These are phyloP conservation scores for Passiflora organensis DNA, from an alignment of 345 rosid species.

Conservation along the genomic window DNA sequence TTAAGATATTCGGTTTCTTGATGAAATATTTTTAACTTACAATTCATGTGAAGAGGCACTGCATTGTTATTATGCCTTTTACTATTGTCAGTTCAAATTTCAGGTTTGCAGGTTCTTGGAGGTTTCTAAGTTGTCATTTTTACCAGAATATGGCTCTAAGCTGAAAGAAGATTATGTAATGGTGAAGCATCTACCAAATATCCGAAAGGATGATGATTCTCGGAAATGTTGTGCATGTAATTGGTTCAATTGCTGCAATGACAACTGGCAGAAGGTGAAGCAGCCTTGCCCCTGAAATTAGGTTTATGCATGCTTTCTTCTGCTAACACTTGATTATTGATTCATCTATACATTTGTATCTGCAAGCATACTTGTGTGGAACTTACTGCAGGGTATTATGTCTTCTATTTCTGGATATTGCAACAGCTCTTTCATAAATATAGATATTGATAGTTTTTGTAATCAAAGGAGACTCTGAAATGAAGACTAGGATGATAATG, in stretches of 20 bases:
- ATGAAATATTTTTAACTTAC: background rate
- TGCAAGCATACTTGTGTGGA: too few relatives aligned
- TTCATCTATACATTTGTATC: background rate
- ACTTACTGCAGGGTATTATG: too few relatives aligned
- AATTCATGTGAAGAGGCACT: background rate
- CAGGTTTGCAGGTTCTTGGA: constrained; percentile 99
- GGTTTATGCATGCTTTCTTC: background rate
- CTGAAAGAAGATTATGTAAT: constrained; percentile 88
- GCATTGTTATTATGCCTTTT: constrained; percentile 8
- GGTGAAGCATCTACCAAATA: constrained; percentile 85
- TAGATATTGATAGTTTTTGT: too few relatives aligned
- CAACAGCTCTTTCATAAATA: background rate
- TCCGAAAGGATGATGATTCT: constrained; percentile 54
- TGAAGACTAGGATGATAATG: too few relatives aligned
- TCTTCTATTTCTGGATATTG: background rate
- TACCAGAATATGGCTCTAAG: constrained; percentile 94
- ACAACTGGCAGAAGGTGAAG: constrained; percentile 97
- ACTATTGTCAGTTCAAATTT: constrained; percentile 17
- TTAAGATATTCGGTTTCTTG: background rate
- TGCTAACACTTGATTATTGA: background rate
- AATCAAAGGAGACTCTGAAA: too few relatives aligned
- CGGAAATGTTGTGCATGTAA: constrained; percentile 61
- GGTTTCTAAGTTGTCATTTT: constrained; percentile 90
- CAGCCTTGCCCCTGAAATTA: constrained; percentile 4
- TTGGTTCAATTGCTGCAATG: constrained; percentile 86